These are phyloP conservation scores for Solanum acaule DNA, from an alignment of 257 asterid genomes.

Conservation along the genomic window DNA sequence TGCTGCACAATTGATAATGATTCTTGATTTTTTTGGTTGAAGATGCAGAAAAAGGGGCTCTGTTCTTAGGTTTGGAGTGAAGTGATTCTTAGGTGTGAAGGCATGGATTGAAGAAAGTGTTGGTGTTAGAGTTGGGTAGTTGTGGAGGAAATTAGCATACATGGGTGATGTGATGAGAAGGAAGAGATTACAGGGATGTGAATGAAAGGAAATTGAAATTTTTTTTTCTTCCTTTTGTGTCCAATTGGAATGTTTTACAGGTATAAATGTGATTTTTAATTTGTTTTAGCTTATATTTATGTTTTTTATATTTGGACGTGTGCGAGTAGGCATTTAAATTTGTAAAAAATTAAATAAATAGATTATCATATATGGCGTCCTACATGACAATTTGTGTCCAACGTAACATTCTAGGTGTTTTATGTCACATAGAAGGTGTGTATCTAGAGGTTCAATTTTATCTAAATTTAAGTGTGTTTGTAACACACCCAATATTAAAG, in stretches of 20 bases:
- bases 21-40: constrained; percentile 4
- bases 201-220: background rate
- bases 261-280: background rate
- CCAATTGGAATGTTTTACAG: background rate
- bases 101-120: constrained; percentile 3
- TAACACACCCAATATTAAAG: rapidly evolving
- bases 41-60: background rate
- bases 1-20: constrained; percentile 25
- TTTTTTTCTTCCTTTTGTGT: background rate
- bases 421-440: background rate
- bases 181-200: background rate
- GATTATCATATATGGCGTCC: background rate
- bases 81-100: background rate
- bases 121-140: constrained; percentile 12
- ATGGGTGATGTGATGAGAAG: constrained; percentile 15
- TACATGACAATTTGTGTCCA: background rate
- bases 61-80: background rate
- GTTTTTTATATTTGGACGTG: too few species aligned
- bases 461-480: too few species aligned
- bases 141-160: constrained; percentile 37
- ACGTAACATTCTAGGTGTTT: too few species aligned
- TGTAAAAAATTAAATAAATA: too few species aligned
- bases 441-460: rapidly evolving
- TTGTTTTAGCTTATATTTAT: too few species aligned
- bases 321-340: rapidly evolving